phyloP scores from a whole-genome alignment of 805 yeast species.

The Candida dajiaensis region DNA sequence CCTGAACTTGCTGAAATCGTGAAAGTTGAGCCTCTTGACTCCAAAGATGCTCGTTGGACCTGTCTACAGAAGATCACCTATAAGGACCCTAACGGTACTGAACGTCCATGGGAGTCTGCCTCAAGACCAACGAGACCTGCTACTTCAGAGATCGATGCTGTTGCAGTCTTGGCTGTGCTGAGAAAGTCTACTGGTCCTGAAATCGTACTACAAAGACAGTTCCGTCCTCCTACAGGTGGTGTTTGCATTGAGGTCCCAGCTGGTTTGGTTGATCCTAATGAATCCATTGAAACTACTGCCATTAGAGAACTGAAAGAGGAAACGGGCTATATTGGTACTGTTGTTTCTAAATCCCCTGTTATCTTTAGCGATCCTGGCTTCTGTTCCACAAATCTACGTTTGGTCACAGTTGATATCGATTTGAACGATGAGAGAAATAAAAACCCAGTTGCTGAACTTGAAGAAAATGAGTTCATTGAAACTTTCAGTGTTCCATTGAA shows the following conservation, averaged over 20 bases:
- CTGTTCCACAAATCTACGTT: slow-evolving; percentile 79
- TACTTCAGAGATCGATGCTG: slow-evolving; percentile 68
- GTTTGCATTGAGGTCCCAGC: slow-evolving; percentile 95
- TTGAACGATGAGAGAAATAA: slow-evolving; percentile 55
- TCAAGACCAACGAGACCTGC: slow-evolving; percentile 32
- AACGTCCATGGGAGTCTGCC: slow-evolving; percentile 88
- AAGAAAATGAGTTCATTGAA: slow-evolving; percentile 90
- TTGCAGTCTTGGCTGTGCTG: slow-evolving; percentile 77
- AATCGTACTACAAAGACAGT: slow-evolving; percentile 71
- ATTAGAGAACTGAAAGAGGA: slow-evolving; percentile 85
- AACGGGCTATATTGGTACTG: slow-evolving; percentile 82
- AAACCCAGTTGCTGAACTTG: slow-evolving; percentile 69
- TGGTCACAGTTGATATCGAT: slow-evolving; percentile 78
- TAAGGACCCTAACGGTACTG: slow-evolving; percentile 62
- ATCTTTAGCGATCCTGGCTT: slow-evolving; percentile 81
- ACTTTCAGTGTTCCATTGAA: slow-evolving; percentile 69
- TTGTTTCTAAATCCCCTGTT: slow-evolving; percentile 38
- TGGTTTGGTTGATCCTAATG: slow-evolving; percentile 84
- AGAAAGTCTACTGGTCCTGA: slow-evolving; percentile 45
- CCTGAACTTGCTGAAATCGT: slow-evolving; percentile 32
- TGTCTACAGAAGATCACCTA: slow-evolving; percentile 62
- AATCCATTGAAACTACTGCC: slow-evolving; percentile 74
- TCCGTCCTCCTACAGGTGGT: slow-evolving; percentile 86
- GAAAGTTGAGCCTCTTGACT: slow-evolving; percentile 24
- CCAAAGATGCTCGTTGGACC: slow-evolving; percentile 59